phyloP scores from a whole-genome alignment of 2,329 filamentous ascomycete species.

The Rutstroemia sp. region DNA sequence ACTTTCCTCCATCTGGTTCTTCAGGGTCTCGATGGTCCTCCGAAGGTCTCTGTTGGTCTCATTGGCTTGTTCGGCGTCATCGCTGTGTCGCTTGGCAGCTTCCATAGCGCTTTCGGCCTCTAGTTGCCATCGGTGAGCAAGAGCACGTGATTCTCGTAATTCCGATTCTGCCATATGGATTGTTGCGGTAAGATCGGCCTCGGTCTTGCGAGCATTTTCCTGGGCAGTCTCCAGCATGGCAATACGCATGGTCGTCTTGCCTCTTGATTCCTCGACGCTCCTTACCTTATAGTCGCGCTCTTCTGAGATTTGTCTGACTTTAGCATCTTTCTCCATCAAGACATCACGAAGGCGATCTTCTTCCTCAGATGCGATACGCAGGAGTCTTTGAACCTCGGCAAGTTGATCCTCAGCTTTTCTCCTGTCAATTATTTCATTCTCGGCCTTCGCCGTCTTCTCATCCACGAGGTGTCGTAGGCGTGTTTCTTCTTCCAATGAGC shows the following conservation, averaged over 20 bases:
- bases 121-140: conserved; percentile 52
- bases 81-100: conserved; percentile 57
- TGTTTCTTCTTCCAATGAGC: conserved; percentile 61
- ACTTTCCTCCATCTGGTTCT: conserved; percentile 77
- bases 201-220: conserved; percentile 44
- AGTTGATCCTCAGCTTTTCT: conserved; percentile 65
- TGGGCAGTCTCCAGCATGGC: conserved; percentile 64
- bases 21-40: conserved; percentile 64
- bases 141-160: conserved; percentile 46
- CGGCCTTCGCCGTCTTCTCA: conserved; percentile 47
- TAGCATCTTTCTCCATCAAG: conserved; percentile 60
- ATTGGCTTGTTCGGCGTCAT: conserved; percentile 48
- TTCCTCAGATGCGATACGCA: conserved; percentile 65
- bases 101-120: conserved; percentile 55
- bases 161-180: conserved; percentile 47
- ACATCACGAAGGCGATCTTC: conserved; percentile 59
- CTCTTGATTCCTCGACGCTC: conserved; percentile 46
- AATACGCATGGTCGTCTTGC: conserved; percentile 52
- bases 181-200: conserved; percentile 48
- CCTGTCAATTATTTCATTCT: conserved; percentile 55
- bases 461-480: conserved; percentile 58
- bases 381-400: conserved; percentile 62
- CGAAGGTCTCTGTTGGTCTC: conserved; percentile 65
- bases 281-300: conserved; percentile 63
- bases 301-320: conserved; percentile 59